A percentile compares a stretch with the other conserved stretches of the same genome.
These are phyloP conservation scores for Macadamia tetraphylla DNA, from an alignment of 164 flowering plant species.

Conservation along the genomic window DNA sequence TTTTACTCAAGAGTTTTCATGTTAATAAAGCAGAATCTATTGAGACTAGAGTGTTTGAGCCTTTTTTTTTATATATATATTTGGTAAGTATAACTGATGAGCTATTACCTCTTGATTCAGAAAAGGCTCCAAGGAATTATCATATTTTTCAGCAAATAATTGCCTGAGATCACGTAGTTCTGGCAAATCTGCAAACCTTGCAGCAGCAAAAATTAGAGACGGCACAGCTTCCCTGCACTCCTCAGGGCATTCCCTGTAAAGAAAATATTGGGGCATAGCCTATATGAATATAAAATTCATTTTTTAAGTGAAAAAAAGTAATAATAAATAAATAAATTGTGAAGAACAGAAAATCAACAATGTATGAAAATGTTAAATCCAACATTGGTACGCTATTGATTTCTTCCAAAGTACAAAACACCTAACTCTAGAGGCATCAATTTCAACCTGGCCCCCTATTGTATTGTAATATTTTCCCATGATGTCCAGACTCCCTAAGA, in stretches of 20 bases:
- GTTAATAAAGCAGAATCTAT: neutral
- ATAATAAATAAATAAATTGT: neutral
- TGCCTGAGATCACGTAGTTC: conserved; percentile 80
- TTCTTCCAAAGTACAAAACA: neutral
- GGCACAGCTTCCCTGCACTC: conserved; percentile 75
- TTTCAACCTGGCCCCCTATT: no score
- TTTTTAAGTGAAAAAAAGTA: neutral
- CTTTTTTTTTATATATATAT: no score
- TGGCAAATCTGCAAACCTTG: conserved; percentile 88
- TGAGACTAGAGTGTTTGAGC: neutral
- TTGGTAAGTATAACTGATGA: neutral
- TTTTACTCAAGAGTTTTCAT: neutral
- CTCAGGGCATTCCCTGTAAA: conserved; percentile 73
- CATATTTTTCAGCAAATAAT: conserved; percentile 69
- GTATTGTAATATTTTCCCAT: no score
- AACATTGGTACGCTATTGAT: neutral
- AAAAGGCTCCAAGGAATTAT: conserved; percentile 42
- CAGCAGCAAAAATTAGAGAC: conserved; percentile 85
- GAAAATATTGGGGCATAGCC: neutral
- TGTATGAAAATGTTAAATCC: neutral
- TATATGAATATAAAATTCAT: neutral
- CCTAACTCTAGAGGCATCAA: neutral
- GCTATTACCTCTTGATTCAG: conserved; percentile 57
- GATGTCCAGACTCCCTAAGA: no score
- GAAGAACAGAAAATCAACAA: neutral